A percentile compares a stretch with the other conserved stretches of the same genome.
Evolutionary conservation across 2,329 filamentous ascomycete genomes (phyloP).

Genomic region (Diaporthe humulicola): DNA sequence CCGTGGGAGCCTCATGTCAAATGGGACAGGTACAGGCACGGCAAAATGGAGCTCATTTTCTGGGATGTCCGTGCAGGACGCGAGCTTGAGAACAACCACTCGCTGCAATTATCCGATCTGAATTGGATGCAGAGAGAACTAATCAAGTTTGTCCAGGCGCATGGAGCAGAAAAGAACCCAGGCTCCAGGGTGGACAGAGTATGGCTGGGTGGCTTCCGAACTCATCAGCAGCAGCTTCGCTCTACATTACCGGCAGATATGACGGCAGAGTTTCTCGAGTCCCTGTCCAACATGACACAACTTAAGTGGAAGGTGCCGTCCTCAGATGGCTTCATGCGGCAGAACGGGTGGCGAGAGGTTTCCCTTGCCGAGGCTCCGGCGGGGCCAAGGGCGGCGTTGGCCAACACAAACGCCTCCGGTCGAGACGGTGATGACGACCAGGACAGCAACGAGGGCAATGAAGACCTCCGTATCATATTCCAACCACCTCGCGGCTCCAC

Average conservation of each 20-base stretch:
- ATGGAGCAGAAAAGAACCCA: conserved; percentile 48
- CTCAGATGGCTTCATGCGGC: conserved; percentile 44
- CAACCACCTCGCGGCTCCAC: conserved; percentile 57
- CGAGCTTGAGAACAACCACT: conserved; percentile 42
- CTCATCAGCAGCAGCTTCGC: conserved; percentile 39
- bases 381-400: conserved; percentile 27
- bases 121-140: conserved; percentile 60
- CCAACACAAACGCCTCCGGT: not conserved
- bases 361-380: conserved; percentile 20
- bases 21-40: conserved; percentile 23
- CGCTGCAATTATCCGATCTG: conserved; percentile 52
- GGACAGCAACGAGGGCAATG: conserved; percentile 43
- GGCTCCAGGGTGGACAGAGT: conserved; percentile 54
- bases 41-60: conserved; percentile 63
- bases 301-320: conserved; percentile 54
- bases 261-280: conserved; percentile 54
- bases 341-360: conserved; percentile 56
- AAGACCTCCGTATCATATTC: conserved; percentile 56
- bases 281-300: conserved; percentile 48
- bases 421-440: conserved; percentile 39
- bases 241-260: conserved; percentile 55
- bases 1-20: conserved; percentile 53
- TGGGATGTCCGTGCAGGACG: conserved; percentile 60
- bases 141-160: conserved; percentile 53
- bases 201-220: conserved; percentile 59